Conservation (phyloP, 2,329 filamentous ascomycete genomes). For the Calcarisporium arbuscula region DNA sequence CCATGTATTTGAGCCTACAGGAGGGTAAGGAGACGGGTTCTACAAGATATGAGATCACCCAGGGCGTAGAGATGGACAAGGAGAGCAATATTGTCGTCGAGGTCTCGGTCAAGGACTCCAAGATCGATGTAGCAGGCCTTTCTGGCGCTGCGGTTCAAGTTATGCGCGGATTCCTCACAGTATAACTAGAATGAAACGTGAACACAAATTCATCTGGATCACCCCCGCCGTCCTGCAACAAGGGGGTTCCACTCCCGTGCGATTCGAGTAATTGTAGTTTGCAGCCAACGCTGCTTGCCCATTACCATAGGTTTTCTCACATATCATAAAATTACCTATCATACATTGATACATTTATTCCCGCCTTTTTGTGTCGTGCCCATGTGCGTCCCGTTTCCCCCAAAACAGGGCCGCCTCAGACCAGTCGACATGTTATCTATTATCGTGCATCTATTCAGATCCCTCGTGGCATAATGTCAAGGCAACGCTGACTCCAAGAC, state of each 20-base stretch:
- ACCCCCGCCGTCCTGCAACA: not conserved
- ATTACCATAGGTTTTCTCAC: constrained; percentile 16
- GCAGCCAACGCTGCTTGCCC: constrained; percentile 11
- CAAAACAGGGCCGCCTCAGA: constrained; percentile 15
- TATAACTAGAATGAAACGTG: not conserved
- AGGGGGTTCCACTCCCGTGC: constrained; percentile 3
- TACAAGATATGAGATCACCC: constrained; percentile 47
- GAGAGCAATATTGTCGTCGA: constrained; percentile 46
- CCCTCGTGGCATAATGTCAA: no score
- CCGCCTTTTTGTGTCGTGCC: constrained; percentile 16
- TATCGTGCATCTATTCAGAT: constrained; percentile 10
- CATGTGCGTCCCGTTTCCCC: constrained; percentile 16
- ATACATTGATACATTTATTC: constrained; percentile 33
- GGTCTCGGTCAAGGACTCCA: constrained; percentile 25
- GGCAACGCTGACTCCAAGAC: no score
- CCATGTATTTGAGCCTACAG: constrained; percentile 46
- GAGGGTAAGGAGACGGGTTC: constrained; percentile 22
- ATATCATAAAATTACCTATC: constrained; percentile 24
- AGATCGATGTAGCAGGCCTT: constrained; percentile 24
- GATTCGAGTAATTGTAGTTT: constrained; percentile 1
- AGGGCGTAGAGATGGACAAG: constrained; percentile 64
- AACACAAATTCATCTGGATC: not conserved
- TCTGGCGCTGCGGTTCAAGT: constrained; percentile 28
- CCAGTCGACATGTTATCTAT: no score
- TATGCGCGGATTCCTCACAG: constrained; percentile 20